Percentiles rank a stretch among this genome's conserved stretches.
phyloP scores from a whole-genome alignment of 352 stramenopile genomes.

The Pythium myriotylum region DNA sequence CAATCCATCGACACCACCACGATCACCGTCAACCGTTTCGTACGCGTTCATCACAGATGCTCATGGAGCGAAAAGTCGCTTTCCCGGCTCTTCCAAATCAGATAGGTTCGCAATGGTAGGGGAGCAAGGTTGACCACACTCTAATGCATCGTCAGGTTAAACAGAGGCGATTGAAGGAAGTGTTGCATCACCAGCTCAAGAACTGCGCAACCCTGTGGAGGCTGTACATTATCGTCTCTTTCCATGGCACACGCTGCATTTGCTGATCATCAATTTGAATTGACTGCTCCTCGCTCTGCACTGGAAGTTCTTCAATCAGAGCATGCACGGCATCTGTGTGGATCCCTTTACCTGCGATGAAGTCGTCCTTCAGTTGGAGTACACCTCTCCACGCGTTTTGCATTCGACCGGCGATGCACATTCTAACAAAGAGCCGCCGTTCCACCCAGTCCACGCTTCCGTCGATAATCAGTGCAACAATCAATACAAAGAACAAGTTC shows the following conservation, averaged over 20 bases:
- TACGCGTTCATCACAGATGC: too few species aligned
- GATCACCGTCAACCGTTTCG: too few species aligned
- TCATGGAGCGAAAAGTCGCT: too few species aligned
- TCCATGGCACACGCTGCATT: slow-evolving; percentile 22
- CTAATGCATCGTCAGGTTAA: too few species aligned
- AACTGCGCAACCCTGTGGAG: slow-evolving; percentile 30
- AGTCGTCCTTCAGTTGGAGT: slow-evolving; percentile 41
- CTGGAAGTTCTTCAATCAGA: slow-evolving; percentile 26
- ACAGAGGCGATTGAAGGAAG: too few species aligned
- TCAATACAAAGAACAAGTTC: slow-evolving; percentile 52
- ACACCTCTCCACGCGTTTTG: slow-evolving; percentile 45
- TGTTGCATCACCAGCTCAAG: slow-evolving; percentile 39
- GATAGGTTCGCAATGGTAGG: too few species aligned
- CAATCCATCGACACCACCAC: too few species aligned
- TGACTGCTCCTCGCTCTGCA: neutral
- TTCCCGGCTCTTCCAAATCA: too few species aligned
- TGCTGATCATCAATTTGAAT: slow-evolving; percentile 16
- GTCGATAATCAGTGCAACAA: slow-evolving; percentile 47
- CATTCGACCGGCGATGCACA: slow-evolving; percentile 40
- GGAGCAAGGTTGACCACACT: too few species aligned
- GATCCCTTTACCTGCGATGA: slow-evolving; percentile 41
- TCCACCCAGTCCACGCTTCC: slow-evolving; percentile 49
- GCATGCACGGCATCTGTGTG: slow-evolving; percentile 38
- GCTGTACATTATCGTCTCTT: slow-evolving; percentile 37
- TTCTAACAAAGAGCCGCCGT: slow-evolving; percentile 40